Evolutionary conservation across 129 eudicot species (phyloP), one percentile per base, ranked within the genome.

Genomic region (Arctium lappa): DNA sequence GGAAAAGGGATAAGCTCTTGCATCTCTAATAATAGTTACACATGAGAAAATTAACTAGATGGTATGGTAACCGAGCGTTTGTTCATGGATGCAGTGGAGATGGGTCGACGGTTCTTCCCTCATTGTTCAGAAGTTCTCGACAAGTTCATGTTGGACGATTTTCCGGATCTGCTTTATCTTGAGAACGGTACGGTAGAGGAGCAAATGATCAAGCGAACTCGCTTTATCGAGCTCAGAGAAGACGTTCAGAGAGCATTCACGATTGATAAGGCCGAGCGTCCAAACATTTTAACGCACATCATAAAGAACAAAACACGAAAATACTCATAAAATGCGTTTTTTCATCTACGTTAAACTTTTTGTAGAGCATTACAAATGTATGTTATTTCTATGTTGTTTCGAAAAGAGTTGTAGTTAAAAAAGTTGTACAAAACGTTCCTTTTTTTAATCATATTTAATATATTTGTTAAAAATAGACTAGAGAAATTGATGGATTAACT

Each of bases 41-140:
- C 3, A 33, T 6, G 16, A 32, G n/a, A 70, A 70, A 13, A 10
- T 10, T 1, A 32, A 31, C 31, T 9, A 69, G 30, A 72, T 10
- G 4, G 4, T 15, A 1, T 42, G 44, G 36, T 76, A 82, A 82
- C 63, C 0, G 4, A 70, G 13, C 3, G 1, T 83, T 77, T 77
- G 69, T 74, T 32, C 34, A 6, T 65, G 78, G 30, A 72, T 70
- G 56, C 87, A 93, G 98, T 93, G 86, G 97, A 88, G 76, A 85
- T 88, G 10, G 98, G 97, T 6, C 82, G 92, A 44, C 91, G 98
- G 6, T 93, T 87, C 77, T 93, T 93, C 87, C 98, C 98, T 22
- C 86, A 90, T 77, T 91, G 97, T 89, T 91, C 97, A 6, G 88
- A 84, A 84, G 91, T 91, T 6, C 83, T 93, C 1, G 98, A 93